Base-by-base conservation (phyloP, 75 land plant genomes). In the Cunninghamia lanceolata region DNA sequence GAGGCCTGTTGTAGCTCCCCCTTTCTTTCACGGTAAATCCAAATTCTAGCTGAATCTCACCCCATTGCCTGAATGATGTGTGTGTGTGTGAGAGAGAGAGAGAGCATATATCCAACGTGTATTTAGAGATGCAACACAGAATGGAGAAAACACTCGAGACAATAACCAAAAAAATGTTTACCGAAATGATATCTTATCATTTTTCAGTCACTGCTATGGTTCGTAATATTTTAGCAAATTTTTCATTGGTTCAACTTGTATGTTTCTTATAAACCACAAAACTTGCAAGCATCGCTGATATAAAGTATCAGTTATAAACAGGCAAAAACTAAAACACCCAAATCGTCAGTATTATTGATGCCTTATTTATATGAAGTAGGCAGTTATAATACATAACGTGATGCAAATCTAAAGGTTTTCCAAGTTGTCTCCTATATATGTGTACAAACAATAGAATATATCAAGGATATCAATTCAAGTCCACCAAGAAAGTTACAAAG, bases 381-480 rank as follows among this genome's bases (percentile, higher is more conserved):
- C 82, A 80, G 34, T 80, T 80, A n/a, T 45, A 80, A n/a, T 21
- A 80, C 82, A 80, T 80, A 45, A 4, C 1, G 32, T 28, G 10
- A 42, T 28, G 45, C 50, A 45, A 45, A 13, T 43, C 32, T 45
- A 80, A 45, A 45, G 82, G 46, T 43, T 45, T 43, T 45, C 50
- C 10, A 80, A n/a, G 45, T n/a, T n/a, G 46, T 13, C 25, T 80
- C 30, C 82, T 28, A 45, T 4, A 10, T 43, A 11, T 28, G 46
- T 0, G 21, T 80, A 80, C 15, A 80, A 80, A 45, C 28, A 43
- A 80, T 45, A 77, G 82, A 14, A 80, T 45, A 80, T 80, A 80
- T 45, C 75, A 10, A 32, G 82, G 28, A 39, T 39, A 79, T 42
- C 0, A 79, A 79, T 42, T 79, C 46, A 80, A 45, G 82, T 45